Percentiles rank a stretch among this genome's conserved stretches.
phyloP scores from a whole-genome alignment of 1,284 basidiomycete species.

The Cutaneotrichosporon cavernicola region DNA sequence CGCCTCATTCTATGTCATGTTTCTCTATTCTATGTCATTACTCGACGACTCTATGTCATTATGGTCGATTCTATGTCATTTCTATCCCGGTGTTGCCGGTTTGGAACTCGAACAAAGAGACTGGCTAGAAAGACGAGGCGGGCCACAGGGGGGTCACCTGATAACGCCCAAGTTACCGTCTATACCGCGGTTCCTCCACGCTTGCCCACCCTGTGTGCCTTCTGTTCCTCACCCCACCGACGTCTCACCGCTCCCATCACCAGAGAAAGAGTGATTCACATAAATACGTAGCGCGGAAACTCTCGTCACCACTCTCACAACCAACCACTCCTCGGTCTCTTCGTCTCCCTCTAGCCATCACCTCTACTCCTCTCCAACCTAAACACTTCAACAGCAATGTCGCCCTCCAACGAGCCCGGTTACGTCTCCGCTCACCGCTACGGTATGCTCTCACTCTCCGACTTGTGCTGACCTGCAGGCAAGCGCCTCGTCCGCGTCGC shows the following conservation, averaged over 20 bases:
- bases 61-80: constrained; percentile 1
- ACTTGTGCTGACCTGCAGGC: constrained; percentile 54
- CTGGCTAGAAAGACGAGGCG: no score
- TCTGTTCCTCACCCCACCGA: background rate
- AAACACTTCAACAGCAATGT: constrained; percentile 27
- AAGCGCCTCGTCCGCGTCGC: constrained; percentile 83
- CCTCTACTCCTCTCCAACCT: background rate
- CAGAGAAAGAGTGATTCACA: background rate
- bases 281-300: background rate
- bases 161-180: background rate
- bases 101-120: background rate
- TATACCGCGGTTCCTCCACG: background rate
- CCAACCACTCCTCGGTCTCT: background rate
- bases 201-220: background rate
- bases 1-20: background rate
- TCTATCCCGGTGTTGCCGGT: background rate
- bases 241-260: no score
- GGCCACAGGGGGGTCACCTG: background rate
- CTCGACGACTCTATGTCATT: background rate
- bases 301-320: background rate
- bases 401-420: constrained; percentile 31
- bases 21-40: background rate
- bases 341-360: background rate
- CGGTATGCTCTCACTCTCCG: constrained; percentile 25
- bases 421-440: constrained; percentile 45